Evolutionary conservation across 1,139 yeast genomes (phyloP).

Genomic region (Yarrowia galli): DNA sequence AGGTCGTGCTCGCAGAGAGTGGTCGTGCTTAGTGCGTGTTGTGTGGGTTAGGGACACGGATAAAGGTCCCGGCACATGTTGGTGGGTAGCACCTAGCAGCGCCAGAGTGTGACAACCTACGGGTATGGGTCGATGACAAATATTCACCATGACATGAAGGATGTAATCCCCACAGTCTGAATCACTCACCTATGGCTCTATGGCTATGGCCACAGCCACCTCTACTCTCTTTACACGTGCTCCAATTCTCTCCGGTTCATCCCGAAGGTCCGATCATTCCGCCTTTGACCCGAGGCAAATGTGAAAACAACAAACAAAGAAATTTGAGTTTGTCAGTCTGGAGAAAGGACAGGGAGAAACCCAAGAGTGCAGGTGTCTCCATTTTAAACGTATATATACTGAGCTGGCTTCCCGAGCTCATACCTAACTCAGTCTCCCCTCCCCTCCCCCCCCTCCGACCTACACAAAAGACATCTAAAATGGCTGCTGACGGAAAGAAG

Average conservation of each 20-base stretch:
- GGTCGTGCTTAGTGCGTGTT: too few relatives aligned
- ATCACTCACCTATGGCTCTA: too few relatives aligned
- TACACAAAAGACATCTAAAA: constrained; percentile 40
- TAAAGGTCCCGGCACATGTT: constrained; percentile 15
- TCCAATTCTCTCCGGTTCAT: constrained; percentile 11
- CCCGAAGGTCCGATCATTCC: constrained; percentile 38
- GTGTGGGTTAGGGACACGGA: constrained; percentile 24
- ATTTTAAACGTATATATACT: constrained; percentile 3
- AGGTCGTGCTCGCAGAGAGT: neutral
- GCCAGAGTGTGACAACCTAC: too few relatives aligned
- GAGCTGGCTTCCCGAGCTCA: neutral
- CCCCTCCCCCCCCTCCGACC: too few relatives aligned
- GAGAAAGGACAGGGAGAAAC: constrained; percentile 27
- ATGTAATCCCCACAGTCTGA: too few relatives aligned
- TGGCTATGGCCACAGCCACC: too few relatives aligned
- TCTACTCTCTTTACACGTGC: constrained; percentile 31
- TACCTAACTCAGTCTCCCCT: too few relatives aligned
- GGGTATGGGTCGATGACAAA: too few relatives aligned
- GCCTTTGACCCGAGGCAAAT: constrained; percentile 39
- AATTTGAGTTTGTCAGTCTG: constrained; percentile 34
- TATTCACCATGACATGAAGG: too few relatives aligned
- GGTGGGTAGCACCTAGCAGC: constrained; percentile 27
- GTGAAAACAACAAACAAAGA: constrained; percentile 39
- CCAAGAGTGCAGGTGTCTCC: neutral
- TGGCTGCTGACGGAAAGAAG: constrained; percentile 45